Percentiles rank a stretch among this genome's conserved stretches.
Conservation (phyloP, 2,329 filamentous ascomycete species). For the Chaetomium sp. region DNA sequence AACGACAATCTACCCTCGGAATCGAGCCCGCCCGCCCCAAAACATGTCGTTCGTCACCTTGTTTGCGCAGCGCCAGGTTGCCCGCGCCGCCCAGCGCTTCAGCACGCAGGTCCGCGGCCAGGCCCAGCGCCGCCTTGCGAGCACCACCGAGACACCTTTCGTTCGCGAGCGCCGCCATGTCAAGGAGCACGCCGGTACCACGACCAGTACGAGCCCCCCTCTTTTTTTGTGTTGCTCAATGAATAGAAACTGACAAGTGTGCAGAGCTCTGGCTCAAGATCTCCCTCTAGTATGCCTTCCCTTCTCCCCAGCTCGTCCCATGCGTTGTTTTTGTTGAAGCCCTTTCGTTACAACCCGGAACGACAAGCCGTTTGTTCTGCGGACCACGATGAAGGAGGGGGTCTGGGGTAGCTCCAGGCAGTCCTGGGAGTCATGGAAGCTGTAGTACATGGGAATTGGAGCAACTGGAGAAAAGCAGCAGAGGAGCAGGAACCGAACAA, state of each 20-base stretch:
- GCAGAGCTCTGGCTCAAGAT: slow-evolving; percentile 93
- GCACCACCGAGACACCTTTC: slow-evolving; percentile 78
- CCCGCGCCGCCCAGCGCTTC: slow-evolving; percentile 41
- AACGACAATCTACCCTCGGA: neutral
- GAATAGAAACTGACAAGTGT: slow-evolving; percentile 28
- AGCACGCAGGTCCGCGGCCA: slow-evolving; percentile 52
- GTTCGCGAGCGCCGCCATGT: slow-evolving; percentile 85
- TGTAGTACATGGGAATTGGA: neutral
- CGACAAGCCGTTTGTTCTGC: neutral
- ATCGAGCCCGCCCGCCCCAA: slow-evolving; percentile 5
- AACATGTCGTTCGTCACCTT: slow-evolving; percentile 10
- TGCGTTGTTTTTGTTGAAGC: slow-evolving; percentile 19
- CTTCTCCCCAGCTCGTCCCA: neutral
- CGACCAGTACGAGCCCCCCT: slow-evolving; percentile 58
- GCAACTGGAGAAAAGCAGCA: neutral
- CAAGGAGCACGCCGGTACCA: slow-evolving; percentile 80
- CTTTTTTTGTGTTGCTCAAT: neutral
- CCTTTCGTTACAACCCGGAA: neutral
- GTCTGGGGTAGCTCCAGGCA: neutral
- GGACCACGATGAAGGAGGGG: neutral
- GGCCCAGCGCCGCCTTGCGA: slow-evolving; percentile 66
- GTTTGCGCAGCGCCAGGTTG: slow-evolving; percentile 14
- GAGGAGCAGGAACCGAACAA: neutral
- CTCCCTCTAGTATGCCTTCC: slow-evolving; percentile 75
- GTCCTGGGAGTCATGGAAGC: too few relatives aligned